phyloP scores from a whole-genome alignment of 768 basidiomycete genomes.

The Roridomyces roridus region DNA sequence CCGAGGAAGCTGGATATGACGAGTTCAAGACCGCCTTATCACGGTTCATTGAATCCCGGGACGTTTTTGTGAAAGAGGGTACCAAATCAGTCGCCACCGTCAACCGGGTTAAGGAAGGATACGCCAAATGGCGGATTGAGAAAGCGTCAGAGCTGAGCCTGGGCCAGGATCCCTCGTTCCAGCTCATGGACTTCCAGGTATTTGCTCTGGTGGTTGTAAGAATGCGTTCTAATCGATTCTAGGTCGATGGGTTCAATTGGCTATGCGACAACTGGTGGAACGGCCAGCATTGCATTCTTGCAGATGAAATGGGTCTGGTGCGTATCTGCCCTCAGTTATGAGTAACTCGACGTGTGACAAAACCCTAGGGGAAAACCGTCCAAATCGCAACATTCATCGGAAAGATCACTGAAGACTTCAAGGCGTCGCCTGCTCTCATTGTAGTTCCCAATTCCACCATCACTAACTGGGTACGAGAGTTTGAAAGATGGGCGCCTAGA shows the following conservation, averaged over 20 bases:
- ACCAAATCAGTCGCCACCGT: constrained; percentile 46
- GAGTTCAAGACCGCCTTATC: constrained; percentile 74
- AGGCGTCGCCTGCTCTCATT: constrained; percentile 81
- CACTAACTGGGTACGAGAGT: constrained; percentile 94
- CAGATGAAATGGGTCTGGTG: constrained; percentile 98
- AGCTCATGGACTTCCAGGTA: constrained; percentile 90
- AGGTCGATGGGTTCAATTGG: constrained; percentile 88
- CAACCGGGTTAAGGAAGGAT: constrained; percentile 61
- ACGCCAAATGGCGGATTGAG: constrained; percentile 53
- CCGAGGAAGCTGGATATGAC: constrained; percentile 58
- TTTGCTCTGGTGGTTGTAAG: too few species aligned
- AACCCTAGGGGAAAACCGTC: constrained; percentile 86
- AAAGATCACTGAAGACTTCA: constrained; percentile 57
- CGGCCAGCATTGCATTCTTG: constrained; percentile 84
- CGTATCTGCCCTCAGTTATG: too few species aligned
- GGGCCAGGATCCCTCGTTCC: constrained; percentile 67
- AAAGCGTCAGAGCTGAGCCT: constrained; percentile 64
- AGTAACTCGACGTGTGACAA: too few species aligned
- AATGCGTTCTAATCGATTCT: too few species aligned
- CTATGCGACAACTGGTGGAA: constrained; percentile 89
- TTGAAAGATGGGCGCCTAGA: constrained; percentile 82
- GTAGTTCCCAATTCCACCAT: constrained; percentile 98
- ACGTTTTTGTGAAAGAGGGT: constrained; percentile 62
- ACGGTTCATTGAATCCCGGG: constrained; percentile 66
- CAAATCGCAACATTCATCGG: constrained; percentile 89